Evolutionary conservation across 768 basidiomycete species (phyloP).

Genomic region (Pleurotus djamor): DNA sequence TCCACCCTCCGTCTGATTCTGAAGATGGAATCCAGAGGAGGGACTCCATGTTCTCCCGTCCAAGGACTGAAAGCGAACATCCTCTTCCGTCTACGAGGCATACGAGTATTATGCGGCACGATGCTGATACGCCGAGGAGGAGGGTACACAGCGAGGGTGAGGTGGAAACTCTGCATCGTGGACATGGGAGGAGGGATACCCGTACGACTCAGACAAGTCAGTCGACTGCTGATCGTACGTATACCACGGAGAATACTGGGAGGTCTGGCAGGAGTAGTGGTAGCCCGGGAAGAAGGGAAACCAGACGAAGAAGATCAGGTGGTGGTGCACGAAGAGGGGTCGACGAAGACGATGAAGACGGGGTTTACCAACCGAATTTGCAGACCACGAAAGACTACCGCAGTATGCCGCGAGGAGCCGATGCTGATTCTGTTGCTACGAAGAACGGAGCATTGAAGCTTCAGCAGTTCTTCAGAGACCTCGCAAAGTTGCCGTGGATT

Average conservation of each 20-base stretch:
- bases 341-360: neutral
- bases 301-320: too few species aligned
- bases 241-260: neutral
- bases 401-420: neutral
- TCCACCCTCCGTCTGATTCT: neutral
- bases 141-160: neutral
- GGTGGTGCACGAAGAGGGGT: too few species aligned
- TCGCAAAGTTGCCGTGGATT: neutral
- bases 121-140: neutral
- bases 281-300: neutral
- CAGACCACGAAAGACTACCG: constrained; percentile 3
- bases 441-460: neutral
- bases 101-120: neutral
- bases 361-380: neutral
- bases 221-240: too few species aligned
- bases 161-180: neutral
- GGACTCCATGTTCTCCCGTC: neutral
- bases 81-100: neutral
- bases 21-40: too few species aligned
- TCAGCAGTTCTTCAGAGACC: neutral
- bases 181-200: neutral
- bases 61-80: neutral
- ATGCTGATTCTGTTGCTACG: neutral
- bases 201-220: neutral
- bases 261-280: neutral